phyloP scores from a whole-genome alignment of 805 yeast species.

The Candida berthetii region DNA sequence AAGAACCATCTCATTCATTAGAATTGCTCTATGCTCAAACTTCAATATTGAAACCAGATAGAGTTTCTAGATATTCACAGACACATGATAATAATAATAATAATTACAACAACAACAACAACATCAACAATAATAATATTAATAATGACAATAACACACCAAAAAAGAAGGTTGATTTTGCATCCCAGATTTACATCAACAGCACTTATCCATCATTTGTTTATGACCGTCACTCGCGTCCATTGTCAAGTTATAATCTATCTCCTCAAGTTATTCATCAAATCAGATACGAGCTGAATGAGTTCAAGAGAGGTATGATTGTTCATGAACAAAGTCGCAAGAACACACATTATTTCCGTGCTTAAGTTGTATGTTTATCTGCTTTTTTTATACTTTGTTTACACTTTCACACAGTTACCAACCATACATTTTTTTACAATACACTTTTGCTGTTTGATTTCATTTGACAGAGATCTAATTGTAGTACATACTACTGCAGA shows the following conservation, averaged over 20 bases:
- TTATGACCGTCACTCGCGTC: constrained; percentile 49
- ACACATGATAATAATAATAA: background rate
- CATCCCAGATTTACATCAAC: constrained; percentile 39
- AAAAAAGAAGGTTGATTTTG: constrained; percentile 33
- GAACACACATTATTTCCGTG: constrained; percentile 62
- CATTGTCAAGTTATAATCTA: constrained; percentile 32
- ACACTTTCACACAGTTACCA: no score
- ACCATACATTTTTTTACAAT: no score
- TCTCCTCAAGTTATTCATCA: constrained; percentile 44
- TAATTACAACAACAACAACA: background rate
- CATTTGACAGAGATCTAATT: no score
- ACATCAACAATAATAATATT: no score
- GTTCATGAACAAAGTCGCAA: constrained; percentile 56
- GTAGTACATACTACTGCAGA: no score
- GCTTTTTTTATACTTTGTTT: no score
- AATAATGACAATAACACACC: background rate
- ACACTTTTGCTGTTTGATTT: no score
- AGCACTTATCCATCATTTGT: constrained; percentile 45
- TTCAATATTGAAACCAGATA: constrained; percentile 2
- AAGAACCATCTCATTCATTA: constrained; percentile 2
- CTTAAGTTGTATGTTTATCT: background rate
- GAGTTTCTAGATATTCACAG: background rate
- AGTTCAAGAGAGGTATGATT: constrained; percentile 61
- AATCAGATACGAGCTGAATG: constrained; percentile 60
- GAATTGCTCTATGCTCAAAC: background rate